phyloP scores from a whole-genome alignment of 305 asterid genomes.

The Fraxinus nigra region DNA sequence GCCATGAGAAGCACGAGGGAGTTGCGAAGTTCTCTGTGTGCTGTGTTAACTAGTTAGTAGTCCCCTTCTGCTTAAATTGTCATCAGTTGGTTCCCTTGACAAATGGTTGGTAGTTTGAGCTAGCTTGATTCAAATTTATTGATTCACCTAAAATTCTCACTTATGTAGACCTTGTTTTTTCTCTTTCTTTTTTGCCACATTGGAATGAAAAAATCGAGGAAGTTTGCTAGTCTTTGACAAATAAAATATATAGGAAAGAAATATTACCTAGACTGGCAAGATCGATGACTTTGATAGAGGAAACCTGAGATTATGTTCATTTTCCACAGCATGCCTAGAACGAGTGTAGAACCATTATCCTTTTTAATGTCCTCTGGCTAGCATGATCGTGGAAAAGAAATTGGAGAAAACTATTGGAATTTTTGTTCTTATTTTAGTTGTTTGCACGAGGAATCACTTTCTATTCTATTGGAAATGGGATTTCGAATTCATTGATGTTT shows the following conservation, averaged over 20 bases:
- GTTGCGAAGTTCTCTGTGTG: background rate
- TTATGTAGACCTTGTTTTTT: background rate
- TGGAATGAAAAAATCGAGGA: background rate
- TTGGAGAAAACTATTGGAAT: background rate
- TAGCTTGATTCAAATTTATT: background rate
- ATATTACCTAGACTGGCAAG: background rate
- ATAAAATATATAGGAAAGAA: background rate
- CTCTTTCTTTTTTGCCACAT: background rate
- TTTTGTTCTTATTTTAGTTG: background rate
- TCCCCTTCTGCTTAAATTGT: background rate
- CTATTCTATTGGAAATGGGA: background rate
- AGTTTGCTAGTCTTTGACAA: background rate
- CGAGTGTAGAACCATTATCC: background rate
- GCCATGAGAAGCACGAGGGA: background rate
- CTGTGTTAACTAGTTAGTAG: background rate
- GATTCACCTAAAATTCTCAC: background rate
- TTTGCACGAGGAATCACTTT: background rate
- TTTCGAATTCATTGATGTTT: background rate
- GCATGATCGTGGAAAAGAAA: background rate
- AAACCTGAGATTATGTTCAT: background rate
- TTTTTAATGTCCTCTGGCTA: background rate
- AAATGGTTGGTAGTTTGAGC: background rate
- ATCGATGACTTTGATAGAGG: background rate
- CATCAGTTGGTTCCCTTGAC: background rate
- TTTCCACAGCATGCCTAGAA: background rate